Evolutionary conservation across 352 stramenopile species (phyloP).

Genomic region (Globisporangium radiosum): DNA sequence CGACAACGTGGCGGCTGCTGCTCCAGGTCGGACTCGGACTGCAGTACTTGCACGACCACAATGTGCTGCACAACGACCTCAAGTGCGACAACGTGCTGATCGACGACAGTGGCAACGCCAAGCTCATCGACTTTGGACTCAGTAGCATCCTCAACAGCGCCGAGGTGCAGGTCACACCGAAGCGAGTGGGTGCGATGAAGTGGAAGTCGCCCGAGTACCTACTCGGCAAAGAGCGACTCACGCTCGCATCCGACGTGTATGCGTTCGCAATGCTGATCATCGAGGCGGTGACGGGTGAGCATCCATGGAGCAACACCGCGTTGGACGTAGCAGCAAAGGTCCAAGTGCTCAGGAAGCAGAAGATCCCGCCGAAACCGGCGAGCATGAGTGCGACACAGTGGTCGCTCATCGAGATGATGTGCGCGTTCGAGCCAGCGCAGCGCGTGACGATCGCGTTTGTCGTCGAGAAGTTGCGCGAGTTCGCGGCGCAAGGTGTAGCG

Average conservation of each 20-base stretch:
- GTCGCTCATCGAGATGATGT: too few relatives aligned
- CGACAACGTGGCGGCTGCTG: background rate
- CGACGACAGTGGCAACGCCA: background rate
- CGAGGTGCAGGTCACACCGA: background rate
- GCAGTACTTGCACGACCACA: conserved; percentile 16
- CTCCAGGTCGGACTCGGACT: conserved; percentile 23
- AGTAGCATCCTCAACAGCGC: conserved; percentile 6
- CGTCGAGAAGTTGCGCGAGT: too few relatives aligned
- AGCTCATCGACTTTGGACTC: conserved; percentile 12
- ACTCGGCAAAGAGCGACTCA: background rate
- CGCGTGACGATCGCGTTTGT: too few relatives aligned
- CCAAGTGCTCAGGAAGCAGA: background rate
- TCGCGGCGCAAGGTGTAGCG: too few relatives aligned
- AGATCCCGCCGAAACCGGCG: background rate
- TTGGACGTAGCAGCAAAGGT: background rate
- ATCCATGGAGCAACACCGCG: conserved; percentile 7
- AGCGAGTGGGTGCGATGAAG: conserved; percentile 1
- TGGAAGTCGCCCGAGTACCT: conserved; percentile 17
- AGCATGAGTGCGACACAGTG: conserved; percentile 2
- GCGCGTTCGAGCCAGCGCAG: too few relatives aligned
- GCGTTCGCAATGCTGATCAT: conserved; percentile 19
- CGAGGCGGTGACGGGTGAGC: conserved; percentile 9
- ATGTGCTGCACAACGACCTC: conserved; percentile 9
- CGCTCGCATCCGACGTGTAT: conserved; percentile 17
- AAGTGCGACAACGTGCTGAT: conserved; percentile 13